Base-by-base conservation (phyloP, 371 early-diverging fungal species). In the Coemansia sp. region DNA sequence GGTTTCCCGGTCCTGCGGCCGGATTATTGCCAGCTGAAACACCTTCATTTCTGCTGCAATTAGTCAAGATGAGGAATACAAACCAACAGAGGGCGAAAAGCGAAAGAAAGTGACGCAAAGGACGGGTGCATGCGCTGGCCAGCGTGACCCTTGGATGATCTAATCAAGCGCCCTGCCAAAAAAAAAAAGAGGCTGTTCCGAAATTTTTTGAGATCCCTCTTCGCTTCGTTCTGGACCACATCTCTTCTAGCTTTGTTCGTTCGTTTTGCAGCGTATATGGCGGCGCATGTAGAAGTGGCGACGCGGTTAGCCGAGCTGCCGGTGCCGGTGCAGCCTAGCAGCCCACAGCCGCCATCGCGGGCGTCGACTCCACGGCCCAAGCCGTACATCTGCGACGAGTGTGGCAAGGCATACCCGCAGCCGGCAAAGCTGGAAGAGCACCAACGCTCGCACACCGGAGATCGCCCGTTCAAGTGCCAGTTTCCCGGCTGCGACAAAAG, bases 381-480 rank as follows among this genome's bases (percentile, higher is more conserved):
- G 30, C 50, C 26, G 40, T 77, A 77, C 51, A 38, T 42, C 1
- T 77, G 77, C 55, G 3, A 38, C 0, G 42, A 62, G 5, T 77
- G 77, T 26, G 47, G 53, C 58, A 69, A 76, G 36, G 31, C 59
- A 10, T 77, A 66, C 20, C 57, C 54, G n/a, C 57, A 59, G 39
- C 70, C 77, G 1, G 64, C 70, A 79, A 92, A 92, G 76, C 90
- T 93, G 85, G 88, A 86, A 55, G 92, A 93, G 65, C 95, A 94
- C 65, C 62, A 88, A 64, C 85, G 93, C 4, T 89, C 89, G 0
- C 95, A 94, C 67, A 93, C 93, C 5, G 93, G 93, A 0, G 89
- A 87, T 74, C 88, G 79, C 30, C 80, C 80, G 11, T 80, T 62
- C 49, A 57, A 39, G n/a, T 80, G 80, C 70, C 42, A 34, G 32